Evolutionary conservation across 2,329 filamentous ascomycete genomes (phyloP), one percentile per base, ranked within the genome.

Genomic region (Xylariomycetidae sp.): DNA sequence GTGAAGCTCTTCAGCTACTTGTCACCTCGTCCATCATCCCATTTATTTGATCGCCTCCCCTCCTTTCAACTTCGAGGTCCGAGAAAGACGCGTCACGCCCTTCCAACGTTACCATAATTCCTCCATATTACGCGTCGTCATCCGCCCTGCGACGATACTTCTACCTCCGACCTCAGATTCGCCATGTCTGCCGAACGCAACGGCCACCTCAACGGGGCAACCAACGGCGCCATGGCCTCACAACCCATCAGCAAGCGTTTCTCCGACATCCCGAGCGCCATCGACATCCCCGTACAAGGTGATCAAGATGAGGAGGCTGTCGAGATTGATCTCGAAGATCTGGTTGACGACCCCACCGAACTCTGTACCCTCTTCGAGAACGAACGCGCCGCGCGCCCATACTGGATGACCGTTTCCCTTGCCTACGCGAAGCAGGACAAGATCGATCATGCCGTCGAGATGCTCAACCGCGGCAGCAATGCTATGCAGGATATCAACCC

Each of bases 371-470:
- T 98, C 31, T 79, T 98, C 43, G 90, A 98, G 64, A 94, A 92
- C 54, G 93, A 98, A 60, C 80, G 82, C 53, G 89, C 88, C 12
- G 83, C 86, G 23, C 88, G 90, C 52, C 86, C 82, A 32, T 93
- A 93, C 49, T 98, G 93, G 93, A 90, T 98, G 71, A 90, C 87
- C n/a, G 92, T 96, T 46, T 85, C 93, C 25, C 72, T 96, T 38
- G 90, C 90, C 29, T 98, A 98, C 56, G 90, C 92, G 25, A 98
- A 96, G 65, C 87, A 95, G 64, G 81, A 82, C 55, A 94, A 94
- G 64, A 77, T 92, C 42, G 89, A 95, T 55, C 85, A 92, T 64
- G 77, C 78, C 37, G 82, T 82, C 49, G 78, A 82, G 58, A 80
- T 82, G 67, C 65, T 82, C 47, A 77, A 80, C 31, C 83, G 85